These are phyloP conservation scores for Dicorynia guianensis DNA, from an alignment of 306 rosid species.

Conservation along the genomic window DNA sequence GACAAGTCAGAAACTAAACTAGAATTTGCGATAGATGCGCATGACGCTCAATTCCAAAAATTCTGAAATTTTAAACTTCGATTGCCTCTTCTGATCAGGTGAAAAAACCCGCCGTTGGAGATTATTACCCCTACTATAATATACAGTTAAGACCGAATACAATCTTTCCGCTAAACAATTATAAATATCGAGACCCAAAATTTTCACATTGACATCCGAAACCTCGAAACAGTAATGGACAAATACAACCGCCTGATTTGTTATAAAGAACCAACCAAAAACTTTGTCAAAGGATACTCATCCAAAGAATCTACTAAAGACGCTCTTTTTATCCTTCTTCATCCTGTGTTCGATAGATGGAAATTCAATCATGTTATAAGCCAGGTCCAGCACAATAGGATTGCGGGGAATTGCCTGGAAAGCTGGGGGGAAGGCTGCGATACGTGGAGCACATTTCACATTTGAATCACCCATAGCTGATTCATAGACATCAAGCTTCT, in stretches of 20 bases:
- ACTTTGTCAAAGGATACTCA: constrained; percentile 38
- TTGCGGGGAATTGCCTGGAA: constrained; percentile 56
- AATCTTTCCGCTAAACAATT: constrained; percentile 22
- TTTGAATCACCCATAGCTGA: constrained; percentile 62
- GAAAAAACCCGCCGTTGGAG: no score
- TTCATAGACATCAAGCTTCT: constrained; percentile 59
- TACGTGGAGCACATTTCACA: constrained; percentile 54
- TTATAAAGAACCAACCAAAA: constrained; percentile 11
- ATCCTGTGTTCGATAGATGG: constrained; percentile 53
- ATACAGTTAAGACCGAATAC: background rate
- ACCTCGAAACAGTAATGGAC: constrained; percentile 32
- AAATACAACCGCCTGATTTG: constrained; percentile 28
- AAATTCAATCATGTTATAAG: constrained; percentile 56
- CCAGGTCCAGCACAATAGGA: constrained; percentile 65
- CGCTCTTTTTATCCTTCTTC: constrained; percentile 62
- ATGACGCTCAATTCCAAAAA: no score
- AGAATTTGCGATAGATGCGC: no score
- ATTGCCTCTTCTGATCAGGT: no score
- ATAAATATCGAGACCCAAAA: constrained; percentile 40
- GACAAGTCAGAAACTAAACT: no score
- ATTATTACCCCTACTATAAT: no score
- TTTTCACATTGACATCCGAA: constrained; percentile 39
- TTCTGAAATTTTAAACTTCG: no score
- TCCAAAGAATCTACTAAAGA: constrained; percentile 56
- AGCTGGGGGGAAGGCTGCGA: constrained; percentile 56